phyloP scores from a whole-genome alignment of 768 basidiomycete genomes.

The Lactifluus piperatus region DNA sequence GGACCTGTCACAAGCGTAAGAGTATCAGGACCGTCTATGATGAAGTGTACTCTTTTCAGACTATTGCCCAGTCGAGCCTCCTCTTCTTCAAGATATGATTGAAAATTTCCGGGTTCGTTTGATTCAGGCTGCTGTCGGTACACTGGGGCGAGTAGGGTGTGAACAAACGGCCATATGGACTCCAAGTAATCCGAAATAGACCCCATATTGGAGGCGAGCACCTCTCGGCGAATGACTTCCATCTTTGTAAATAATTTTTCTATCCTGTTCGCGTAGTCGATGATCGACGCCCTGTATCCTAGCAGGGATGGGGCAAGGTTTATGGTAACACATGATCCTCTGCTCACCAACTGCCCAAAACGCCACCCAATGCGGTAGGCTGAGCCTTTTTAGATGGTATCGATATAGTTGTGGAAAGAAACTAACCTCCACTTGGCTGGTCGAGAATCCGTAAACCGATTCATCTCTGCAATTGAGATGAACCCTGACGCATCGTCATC shows the following conservation, averaged over 20 bases:
- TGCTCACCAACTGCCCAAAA: slow-evolving; percentile 26
- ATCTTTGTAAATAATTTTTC: slow-evolving; percentile 10
- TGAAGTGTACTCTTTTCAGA: slow-evolving; percentile 23
- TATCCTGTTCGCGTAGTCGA: slow-evolving; percentile 13
- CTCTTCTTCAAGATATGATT: slow-evolving; percentile 21
- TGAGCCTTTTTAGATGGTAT: not conserved
- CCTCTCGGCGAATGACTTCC: slow-evolving; percentile 5
- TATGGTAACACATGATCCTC: not conserved
- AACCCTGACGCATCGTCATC: slow-evolving; percentile 31
- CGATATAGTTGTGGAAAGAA: not conserved
- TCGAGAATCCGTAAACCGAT: slow-evolving; percentile 24
- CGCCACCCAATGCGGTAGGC: slow-evolving; percentile 28
- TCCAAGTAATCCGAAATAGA: not conserved
- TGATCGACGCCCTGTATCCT: slow-evolving; percentile 14
- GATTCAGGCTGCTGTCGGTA: not conserved
- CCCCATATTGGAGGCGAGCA: slow-evolving; percentile 7
- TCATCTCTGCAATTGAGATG: slow-evolving; percentile 28
- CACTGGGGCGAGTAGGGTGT: slow-evolving; percentile 3
- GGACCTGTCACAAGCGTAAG: slow-evolving; percentile 24
- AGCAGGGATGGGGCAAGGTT: not conserved
- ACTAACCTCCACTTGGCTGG: slow-evolving; percentile 25
- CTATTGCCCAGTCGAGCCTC: slow-evolving; percentile 23
- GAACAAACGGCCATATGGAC: not conserved
- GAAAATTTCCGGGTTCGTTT: slow-evolving; percentile 15
- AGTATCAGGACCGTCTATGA: slow-evolving; percentile 26